Evolutionary conservation across 306 rosid genomes (phyloP), one percentile per base, ranked within the genome.

Genomic region (Vachellia collinsii): DNA sequence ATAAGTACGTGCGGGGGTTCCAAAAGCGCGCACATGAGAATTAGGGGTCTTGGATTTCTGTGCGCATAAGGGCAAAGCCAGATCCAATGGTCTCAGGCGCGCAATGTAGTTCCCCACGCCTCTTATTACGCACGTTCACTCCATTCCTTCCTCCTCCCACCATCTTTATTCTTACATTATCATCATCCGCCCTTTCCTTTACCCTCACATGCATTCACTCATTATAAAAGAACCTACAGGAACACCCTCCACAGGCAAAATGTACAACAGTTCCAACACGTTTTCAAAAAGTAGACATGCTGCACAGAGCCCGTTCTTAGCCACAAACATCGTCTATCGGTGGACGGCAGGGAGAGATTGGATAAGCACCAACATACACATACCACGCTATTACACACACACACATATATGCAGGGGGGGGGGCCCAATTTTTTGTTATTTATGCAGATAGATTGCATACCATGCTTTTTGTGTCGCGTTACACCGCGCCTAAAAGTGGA

Each of bases 1-100:
- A 90, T 89, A 89, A 92, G 88, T 74, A 79, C 79, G 73, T 14
- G 81, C 71, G 67, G 54, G 87, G 83, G 74, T 80, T 51, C 88
- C 68, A 78, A 84, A 87, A 14, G 34, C 19, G 11, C 34, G 38
- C 65, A 66, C 83, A 44, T 82, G 90, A 75, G 43, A 77, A 78
- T 75, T 85, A 65, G 68, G 75, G 39, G 74, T 2, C 50, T 65
- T 19, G 67, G 70, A 38, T 70, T 62, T 80, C 76, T 70, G 79
- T 54, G 67, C 36, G 17, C 70, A 36, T 19, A 72, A 79, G 8
- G 17, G 65, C 77, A 58, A 76, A 75, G 44, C 7, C 68, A 74
- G 54, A 77, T 75, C 59, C 76, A 80, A 39, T 74, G 79, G 71
- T 66, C 44, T 72, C 1, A 39, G 75, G 71, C 70, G 51, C 37